These are phyloP conservation scores for Phanerochaete carnosa DNA, from an alignment of 768 basidiomycete species.

Conservation along the genomic window DNA sequence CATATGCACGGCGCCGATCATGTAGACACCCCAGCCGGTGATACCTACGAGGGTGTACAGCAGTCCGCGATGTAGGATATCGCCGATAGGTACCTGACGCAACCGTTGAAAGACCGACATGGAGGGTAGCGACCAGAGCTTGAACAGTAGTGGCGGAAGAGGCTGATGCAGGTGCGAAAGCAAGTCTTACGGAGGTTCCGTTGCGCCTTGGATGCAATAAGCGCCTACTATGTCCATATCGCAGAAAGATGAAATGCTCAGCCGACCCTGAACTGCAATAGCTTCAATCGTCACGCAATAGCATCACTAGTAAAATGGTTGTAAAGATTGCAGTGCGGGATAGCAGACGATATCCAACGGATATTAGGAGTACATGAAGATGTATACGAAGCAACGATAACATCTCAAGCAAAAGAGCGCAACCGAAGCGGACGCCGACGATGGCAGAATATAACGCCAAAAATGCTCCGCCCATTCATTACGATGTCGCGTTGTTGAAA, in stretches of 20 bases:
- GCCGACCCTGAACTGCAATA: too few relatives aligned
- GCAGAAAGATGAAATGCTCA: too few relatives aligned
- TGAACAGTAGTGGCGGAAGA: not conserved
- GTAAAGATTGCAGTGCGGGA: not conserved
- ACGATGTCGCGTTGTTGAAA: slow-evolving; percentile 71
- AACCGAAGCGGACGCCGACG: not conserved
- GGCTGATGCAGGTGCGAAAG: not conserved
- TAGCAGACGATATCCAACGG: not conserved
- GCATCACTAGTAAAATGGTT: too few relatives aligned
- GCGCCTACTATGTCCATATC: not conserved
- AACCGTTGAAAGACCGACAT: slow-evolving; percentile 11
- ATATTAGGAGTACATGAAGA: slow-evolving; percentile 7
- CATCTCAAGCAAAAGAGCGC: not conserved
- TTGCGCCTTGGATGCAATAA: not conserved
- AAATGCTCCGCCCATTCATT: not conserved
- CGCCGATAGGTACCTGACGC: slow-evolving; percentile 32
- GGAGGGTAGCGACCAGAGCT: not conserved
- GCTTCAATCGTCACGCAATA: too few relatives aligned
- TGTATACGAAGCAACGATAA: not conserved
- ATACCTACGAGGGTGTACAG: slow-evolving; percentile 51
- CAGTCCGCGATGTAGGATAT: slow-evolving; percentile 52
- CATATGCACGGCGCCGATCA: slow-evolving; percentile 50
- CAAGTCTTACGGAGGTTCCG: not conserved
- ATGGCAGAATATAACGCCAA: not conserved
- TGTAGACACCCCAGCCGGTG: slow-evolving; percentile 48